A percentile compares a stretch with the other conserved stretches of the same genome.
These are phyloP conservation scores for Penicillium paradoxum DNA, from an alignment of 495 filamentous ascomycete species.

Conservation along the genomic window DNA sequence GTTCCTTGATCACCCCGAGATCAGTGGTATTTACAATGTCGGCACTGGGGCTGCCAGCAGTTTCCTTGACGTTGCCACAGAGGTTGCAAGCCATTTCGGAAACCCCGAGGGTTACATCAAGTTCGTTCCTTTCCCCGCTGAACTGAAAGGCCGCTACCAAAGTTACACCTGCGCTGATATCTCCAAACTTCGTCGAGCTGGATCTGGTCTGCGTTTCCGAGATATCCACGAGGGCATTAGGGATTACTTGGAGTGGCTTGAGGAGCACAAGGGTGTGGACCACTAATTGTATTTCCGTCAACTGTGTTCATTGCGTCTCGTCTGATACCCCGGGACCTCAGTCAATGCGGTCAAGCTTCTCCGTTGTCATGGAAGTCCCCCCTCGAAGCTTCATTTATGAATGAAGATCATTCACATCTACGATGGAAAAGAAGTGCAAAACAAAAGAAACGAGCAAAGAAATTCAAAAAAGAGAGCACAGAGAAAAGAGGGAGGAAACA, in stretches of 20 bases:
- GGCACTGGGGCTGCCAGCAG: neutral
- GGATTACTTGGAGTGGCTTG: slow-evolving; percentile 6
- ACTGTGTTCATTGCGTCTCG: neutral
- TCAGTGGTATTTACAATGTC: slow-evolving; percentile 3
- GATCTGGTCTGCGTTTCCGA: neutral
- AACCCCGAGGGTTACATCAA: neutral
- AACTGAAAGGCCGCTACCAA: neutral
- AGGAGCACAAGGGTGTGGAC: neutral
- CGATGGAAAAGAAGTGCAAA: neutral
- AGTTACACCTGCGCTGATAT: slow-evolving; percentile 1
- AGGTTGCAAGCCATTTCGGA: neutral
- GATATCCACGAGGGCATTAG: neutral
- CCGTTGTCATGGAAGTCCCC: neutral
- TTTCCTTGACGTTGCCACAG: neutral
- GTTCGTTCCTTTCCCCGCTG: neutral
- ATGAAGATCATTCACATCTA: neutral
- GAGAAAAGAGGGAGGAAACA: too few relatives aligned
- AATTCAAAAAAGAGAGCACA: neutral
- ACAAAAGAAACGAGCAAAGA: neutral
- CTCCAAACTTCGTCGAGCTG: neutral
- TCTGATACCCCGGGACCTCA: neutral
- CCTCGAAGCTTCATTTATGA: neutral
- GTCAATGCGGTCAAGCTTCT: neutral
- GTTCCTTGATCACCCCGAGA: slow-evolving; percentile 5
- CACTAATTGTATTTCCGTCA: neutral